Conservation (phyloP, 2,329 filamentous ascomycete genomes). For the Dryadomyces sulphureus region DNA sequence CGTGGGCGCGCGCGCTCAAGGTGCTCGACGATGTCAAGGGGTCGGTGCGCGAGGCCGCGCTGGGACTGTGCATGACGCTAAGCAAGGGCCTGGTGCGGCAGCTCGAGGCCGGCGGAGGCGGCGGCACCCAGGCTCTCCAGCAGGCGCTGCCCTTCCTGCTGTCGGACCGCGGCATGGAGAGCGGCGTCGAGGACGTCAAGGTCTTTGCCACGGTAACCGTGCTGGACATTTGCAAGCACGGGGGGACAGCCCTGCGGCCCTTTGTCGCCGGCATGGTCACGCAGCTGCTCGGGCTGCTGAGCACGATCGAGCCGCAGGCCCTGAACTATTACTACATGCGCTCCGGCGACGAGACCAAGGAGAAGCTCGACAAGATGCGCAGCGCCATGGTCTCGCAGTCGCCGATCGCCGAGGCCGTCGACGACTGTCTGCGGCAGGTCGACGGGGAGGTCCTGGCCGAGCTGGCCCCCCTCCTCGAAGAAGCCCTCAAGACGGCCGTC, state of each 20-base stretch:
- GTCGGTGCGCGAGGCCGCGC: constrained; percentile 67
- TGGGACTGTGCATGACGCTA: constrained; percentile 67
- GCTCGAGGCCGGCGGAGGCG: constrained; percentile 56
- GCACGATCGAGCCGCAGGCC: constrained; percentile 74
- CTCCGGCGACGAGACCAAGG: constrained; percentile 71
- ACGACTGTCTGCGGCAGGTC: constrained; percentile 71
- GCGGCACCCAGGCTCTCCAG: constrained; percentile 36
- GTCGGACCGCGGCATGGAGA: constrained; percentile 79
- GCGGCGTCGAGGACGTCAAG: constrained; percentile 74
- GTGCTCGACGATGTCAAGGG: constrained; percentile 95
- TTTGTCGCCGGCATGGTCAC: constrained; percentile 74
- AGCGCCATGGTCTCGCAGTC: constrained; percentile 70
- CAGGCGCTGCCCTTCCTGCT: constrained; percentile 74
- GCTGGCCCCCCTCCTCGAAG: constrained; percentile 57
- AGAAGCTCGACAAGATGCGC: constrained; percentile 79
- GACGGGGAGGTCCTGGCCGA: constrained; percentile 65
- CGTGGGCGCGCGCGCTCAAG: constrained; percentile 77
- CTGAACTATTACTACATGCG: constrained; percentile 91
- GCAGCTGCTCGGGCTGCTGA: constrained; percentile 66
- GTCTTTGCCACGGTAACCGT: constrained; percentile 70
- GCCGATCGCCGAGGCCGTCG: constrained; percentile 84
- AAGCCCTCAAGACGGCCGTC: constrained; percentile 70
- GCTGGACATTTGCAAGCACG: constrained; percentile 79
- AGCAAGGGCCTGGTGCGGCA: constrained; percentile 77
- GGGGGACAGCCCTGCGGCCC: constrained; percentile 60